Percentiles rank a stretch among this genome's conserved stretches.
Evolutionary conservation across 495 filamentous ascomycete species (phyloP).

Genomic region (Trichocladium antarcticum): DNA sequence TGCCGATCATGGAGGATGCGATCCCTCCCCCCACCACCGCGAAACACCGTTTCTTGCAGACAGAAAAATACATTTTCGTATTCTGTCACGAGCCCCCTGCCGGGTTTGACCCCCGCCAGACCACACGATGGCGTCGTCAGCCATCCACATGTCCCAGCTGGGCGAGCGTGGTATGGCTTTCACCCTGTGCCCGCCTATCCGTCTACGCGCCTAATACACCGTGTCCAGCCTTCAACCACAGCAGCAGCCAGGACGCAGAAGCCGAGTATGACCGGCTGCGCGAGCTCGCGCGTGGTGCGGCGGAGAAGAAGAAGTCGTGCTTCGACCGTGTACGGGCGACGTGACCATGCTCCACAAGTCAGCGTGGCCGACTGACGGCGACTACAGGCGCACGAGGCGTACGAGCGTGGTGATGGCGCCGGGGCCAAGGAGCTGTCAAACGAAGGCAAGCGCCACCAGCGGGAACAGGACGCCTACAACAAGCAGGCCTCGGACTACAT

Average conservation of each 20-base stretch:
- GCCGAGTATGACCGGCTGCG: slow-evolving; percentile 88
- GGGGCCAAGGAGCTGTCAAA: slow-evolving; percentile 69
- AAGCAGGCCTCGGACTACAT: slow-evolving; percentile 84
- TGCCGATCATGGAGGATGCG: too few species aligned
- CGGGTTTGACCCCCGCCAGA: too few species aligned
- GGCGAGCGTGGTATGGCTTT: slow-evolving; percentile 44
- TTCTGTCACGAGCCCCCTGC: too few species aligned
- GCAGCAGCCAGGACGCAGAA: slow-evolving; percentile 53
- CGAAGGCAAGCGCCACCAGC: slow-evolving; percentile 72
- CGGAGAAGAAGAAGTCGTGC: slow-evolving; percentile 59
- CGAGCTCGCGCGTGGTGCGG: slow-evolving; percentile 67
- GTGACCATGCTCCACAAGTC: background rate
- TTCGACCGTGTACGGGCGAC: slow-evolving; percentile 49
- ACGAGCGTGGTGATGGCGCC: slow-evolving; percentile 66
- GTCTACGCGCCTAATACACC: background rate
- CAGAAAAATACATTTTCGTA: too few species aligned
- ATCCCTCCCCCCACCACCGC: too few species aligned
- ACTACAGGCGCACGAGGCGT: slow-evolving; percentile 61
- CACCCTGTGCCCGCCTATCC: background rate
- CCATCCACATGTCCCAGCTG: slow-evolving; percentile 54
- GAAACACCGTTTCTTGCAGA: too few species aligned
- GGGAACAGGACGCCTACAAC: slow-evolving; percentile 72
- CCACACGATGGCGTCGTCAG: slow-evolving; percentile 33
- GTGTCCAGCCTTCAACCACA: slow-evolving; percentile 69
- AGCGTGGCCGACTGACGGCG: slow-evolving; percentile 1